Base-by-base conservation (phyloP, 768 basidiomycete species). In the Pleurotus pulmonarius region DNA sequence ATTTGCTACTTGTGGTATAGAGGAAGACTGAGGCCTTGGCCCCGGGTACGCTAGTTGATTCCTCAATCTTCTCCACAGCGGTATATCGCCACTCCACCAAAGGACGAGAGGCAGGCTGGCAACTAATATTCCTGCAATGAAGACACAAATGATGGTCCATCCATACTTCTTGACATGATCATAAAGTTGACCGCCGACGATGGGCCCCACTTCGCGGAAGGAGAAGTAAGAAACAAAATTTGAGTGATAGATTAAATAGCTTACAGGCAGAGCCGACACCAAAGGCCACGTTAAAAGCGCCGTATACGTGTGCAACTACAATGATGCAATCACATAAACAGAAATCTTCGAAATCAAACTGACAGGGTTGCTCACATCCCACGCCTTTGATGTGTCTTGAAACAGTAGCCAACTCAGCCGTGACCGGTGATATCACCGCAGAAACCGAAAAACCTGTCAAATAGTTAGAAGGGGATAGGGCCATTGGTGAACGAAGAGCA, bases 161-260 rank as follows among this genome's bases (percentile, higher is more conserved):
- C 88, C 88, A 13, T 18, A n/a, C 16, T 74, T 68, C 26, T 56
- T 67, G 34, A 77, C 58, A 64, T 79, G 79, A 58, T 82, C 79
- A 61, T 87, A 89, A 22, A 90, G 75, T 75, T 89, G 85, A 51
- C 88, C 87, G 16, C 86, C 87, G 45, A 89, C 69, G 41, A 88
- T 68, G 16, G 89, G 88, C 0, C 88, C 88, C 58, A 87, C 87
- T 89, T 57, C 4, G 15, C n/a, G 20, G n/a, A 44, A 5, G 41
- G 11, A 16, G 39, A 20, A 48, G 9, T 44, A 46, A 38, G 64
- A 39, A 61, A 44, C 13, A 48, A 18, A 45, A 12, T 40, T 43
- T 39, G 25, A 20, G 48, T 39, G 39, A 15, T 49, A 37, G n/a
- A 47, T n/a, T 24, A 29, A 55, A 44, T 11, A n/a, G 71, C 80